Evolutionary conservation across 495 filamentous ascomycete species (phyloP).

Genomic region (Viridothelium virens): DNA sequence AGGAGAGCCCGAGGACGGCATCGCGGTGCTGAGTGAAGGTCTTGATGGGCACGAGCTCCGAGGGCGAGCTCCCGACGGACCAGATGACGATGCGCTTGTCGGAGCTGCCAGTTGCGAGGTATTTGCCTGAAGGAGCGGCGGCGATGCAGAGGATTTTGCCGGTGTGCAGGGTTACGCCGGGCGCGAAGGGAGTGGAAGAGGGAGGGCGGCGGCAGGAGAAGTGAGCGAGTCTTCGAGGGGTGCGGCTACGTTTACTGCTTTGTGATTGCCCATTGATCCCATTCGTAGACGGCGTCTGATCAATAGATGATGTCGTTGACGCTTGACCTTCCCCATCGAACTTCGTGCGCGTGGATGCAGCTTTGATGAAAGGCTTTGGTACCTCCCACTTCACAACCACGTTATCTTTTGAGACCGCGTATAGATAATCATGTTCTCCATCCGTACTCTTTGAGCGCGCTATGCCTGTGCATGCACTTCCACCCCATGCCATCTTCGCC

Average conservation of each 20-base stretch:
- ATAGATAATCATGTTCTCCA: conserved; percentile 46
- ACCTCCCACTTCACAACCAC: conserved; percentile 83
- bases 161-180: conserved; percentile 43
- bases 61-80: conserved; percentile 51
- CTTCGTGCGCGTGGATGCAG: neutral
- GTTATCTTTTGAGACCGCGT: conserved; percentile 80
- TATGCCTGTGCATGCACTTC: conserved; percentile 50
- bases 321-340: conserved; percentile 28
- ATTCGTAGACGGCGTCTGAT: conserved; percentile 31
- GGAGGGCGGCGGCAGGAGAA: conserved; percentile 2
- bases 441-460: conserved; percentile 57
- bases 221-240: conserved; percentile 65
- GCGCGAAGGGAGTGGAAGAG: neutral
- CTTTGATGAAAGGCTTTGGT: conserved; percentile 32
- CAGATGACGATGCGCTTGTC: conserved; percentile 80
- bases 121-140: conserved; percentile 81
- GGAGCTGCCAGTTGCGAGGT: conserved; percentile 77
- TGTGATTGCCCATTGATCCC: conserved; percentile 48
- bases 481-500: conserved; percentile 31
- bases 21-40: conserved; percentile 91
- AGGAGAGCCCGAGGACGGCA: conserved; percentile 72
- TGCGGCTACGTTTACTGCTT: conserved; percentile 57
- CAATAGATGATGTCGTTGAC: conserved; percentile 22
- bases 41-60: conserved; percentile 59
- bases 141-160: conserved; percentile 72